Percentiles rank a stretch among this genome's conserved stretches.
Evolutionary conservation across 176 grass and related monocot genomes (phyloP).

Genomic region (Ananas comosus): DNA sequence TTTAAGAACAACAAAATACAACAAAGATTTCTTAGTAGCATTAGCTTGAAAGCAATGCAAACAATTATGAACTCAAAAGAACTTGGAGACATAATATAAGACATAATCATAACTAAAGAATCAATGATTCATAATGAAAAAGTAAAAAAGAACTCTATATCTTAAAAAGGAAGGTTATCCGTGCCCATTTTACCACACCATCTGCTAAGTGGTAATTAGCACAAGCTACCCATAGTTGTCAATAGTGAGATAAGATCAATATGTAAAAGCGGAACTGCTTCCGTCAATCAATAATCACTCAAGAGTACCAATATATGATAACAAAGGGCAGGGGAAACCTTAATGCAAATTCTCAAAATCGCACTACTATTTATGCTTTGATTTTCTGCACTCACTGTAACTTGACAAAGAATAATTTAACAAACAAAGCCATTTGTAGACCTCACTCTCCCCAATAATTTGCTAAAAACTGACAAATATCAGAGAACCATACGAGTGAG

Average conservation of each 20-base stretch:
- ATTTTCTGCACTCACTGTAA: too few relatives aligned
- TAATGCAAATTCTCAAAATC: neutral
- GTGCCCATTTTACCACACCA: neutral
- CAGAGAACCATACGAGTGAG: slow-evolving; percentile 1
- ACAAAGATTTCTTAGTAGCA: neutral
- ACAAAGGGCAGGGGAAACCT: neutral
- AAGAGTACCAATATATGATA: neutral
- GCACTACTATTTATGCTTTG: too few relatives aligned
- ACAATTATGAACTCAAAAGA: neutral
- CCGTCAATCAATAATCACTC: neutral
- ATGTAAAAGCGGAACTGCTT: neutral
- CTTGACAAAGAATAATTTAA: neutral
- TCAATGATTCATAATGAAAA: neutral
- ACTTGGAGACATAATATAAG: neutral
- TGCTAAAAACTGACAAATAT: slow-evolving; percentile 23
- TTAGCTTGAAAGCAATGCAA: neutral
- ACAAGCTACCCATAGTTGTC: neutral
- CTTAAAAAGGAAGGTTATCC: neutral
- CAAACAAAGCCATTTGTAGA: neutral
- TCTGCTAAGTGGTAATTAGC: neutral
- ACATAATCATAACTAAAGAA: neutral
- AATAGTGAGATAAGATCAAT: neutral
- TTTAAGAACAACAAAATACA: neutral
- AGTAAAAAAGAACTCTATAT: neutral
- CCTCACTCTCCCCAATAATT: neutral